phyloP scores from a whole-genome alignment of 192 early-diverging fungal species.

The Coemansia guatemalensis region DNA sequence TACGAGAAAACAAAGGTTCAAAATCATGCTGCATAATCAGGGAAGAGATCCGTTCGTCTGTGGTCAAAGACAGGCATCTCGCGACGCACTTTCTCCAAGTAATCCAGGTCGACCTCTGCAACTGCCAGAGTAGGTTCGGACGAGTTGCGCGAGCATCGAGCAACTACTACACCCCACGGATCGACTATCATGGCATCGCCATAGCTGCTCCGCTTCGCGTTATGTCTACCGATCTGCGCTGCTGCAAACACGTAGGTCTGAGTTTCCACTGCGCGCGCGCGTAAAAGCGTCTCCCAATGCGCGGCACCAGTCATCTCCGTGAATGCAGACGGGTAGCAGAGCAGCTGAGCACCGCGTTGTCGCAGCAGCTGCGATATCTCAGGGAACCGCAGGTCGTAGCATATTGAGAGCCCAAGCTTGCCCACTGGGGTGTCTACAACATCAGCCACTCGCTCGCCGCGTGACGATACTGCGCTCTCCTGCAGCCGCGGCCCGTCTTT shows the following conservation, averaged over 20 bases:
- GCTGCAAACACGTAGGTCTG: conserved; percentile 82
- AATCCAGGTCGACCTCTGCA: conserved; percentile 65
- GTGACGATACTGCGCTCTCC: conserved; percentile 26
- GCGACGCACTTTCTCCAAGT: conserved; percentile 58
- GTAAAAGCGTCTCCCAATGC: conserved; percentile 80
- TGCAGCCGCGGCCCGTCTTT: conserved; percentile 44
- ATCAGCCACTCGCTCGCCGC: conserved; percentile 22
- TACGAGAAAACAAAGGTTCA: not conserved
- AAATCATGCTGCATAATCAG: conserved; percentile 15
- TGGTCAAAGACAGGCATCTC: conserved; percentile 79
- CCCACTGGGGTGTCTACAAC: conserved; percentile 56
- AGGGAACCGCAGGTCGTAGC: conserved; percentile 85
- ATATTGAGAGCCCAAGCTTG: conserved; percentile 61
- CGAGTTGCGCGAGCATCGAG: conserved; percentile 58
- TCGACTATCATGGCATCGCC: conserved; percentile 84
- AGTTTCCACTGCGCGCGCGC: conserved; percentile 82
- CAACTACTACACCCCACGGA: conserved; percentile 78
- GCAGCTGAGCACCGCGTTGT: conserved; percentile 62
- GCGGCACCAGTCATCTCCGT: conserved; percentile 77
- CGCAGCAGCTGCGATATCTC: conserved; percentile 62
- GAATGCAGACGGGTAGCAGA: conserved; percentile 82
- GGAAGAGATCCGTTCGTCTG: conserved; percentile 62
- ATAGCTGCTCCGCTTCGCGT: conserved; percentile 67
- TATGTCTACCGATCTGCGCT: conserved; percentile 77
- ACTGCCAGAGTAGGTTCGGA: conserved; percentile 61